Base-by-base conservation (phyloP, 495 filamentous ascomycete species). In the Penicillium longicatenatum region DNA sequence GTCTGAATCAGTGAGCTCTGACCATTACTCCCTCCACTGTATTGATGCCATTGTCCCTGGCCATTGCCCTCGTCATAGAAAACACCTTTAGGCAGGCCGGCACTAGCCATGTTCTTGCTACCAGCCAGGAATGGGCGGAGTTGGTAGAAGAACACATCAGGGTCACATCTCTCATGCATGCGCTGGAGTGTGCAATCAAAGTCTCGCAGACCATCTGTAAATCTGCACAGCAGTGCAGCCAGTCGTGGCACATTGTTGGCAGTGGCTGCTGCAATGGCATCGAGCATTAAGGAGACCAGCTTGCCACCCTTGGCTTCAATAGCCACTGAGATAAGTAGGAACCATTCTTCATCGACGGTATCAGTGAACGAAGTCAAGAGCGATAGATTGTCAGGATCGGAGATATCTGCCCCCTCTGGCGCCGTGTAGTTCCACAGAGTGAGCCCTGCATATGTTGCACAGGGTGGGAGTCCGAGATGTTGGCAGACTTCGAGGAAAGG, bases 301-400 rank as follows among this genome's bases (percentile, higher is more conserved):
- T 89, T 88, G 5, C 84, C 93, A 30, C 91, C 93, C 49, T 89
- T 85, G 54, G 93, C 93, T 77, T 98, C 94, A 64, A 98, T 94
- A 50, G 93, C 94, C 3, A 96, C 90, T 0, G 92, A 96, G 43
- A 98, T 84, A 12, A 97, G 81, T 68, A 96, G 96, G 70, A 98
- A 98, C 94, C 94, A 98, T 52, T 93, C 93, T 70, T 98, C 94
- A 63, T 98, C 94, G 39, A 93, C 80, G 11, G 91, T 90, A 20
- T 90, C 94, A 14, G 95, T 98, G 68, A 97, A 95, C 8, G 94
- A 96, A 45, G 82, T 79, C 54, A 94, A 77, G 1, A 89, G 88
- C 17, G 86, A 84, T 43, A 98, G 78, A 59, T 96, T 95, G 57
- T 95, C 87, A 19, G 95, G 83, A 48, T 86, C 82, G 58, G 96